A percentile compares a stretch with the other conserved stretches of the same genome.
Conservation (phyloP, 2,329 filamentous ascomycete genomes). For the Fusarium keratoplasticum region DNA sequence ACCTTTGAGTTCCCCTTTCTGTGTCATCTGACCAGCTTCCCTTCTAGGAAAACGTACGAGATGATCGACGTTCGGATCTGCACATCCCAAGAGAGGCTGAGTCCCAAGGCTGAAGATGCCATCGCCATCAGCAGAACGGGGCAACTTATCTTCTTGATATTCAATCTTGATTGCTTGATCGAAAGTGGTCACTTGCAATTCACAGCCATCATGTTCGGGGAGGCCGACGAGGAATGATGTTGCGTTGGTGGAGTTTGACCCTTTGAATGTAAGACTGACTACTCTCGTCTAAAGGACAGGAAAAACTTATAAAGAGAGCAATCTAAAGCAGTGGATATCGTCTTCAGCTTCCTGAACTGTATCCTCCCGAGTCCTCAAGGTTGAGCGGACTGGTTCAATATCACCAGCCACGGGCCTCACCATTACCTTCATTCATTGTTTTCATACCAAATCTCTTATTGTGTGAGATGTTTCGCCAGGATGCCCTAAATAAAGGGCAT, state of each 20-base stretch:
- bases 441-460: background rate
- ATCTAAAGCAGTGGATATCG: too few species aligned
- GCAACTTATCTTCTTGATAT: background rate
- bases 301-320: background rate
- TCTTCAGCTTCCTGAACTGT: background rate
- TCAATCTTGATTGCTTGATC: background rate
- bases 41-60: background rate
- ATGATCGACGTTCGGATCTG: background rate
- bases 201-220: background rate
- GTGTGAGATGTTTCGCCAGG: background rate
- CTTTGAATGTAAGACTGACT: background rate
- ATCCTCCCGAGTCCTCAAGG: background rate
- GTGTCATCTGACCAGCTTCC: background rate
- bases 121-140: background rate
- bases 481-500: background rate
- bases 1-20: background rate
- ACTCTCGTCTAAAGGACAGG: accelerated
- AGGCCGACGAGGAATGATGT: background rate
- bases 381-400: background rate
- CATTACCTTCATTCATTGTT: background rate
- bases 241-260: background rate
- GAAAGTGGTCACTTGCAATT: background rate
- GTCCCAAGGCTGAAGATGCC: background rate
- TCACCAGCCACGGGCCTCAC: background rate
- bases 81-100: background rate